Evolutionary conservation across 2,329 filamentous ascomycete genomes (phyloP), one percentile per base, ranked within the genome.

Genomic region (Xylaria sp.): DNA sequence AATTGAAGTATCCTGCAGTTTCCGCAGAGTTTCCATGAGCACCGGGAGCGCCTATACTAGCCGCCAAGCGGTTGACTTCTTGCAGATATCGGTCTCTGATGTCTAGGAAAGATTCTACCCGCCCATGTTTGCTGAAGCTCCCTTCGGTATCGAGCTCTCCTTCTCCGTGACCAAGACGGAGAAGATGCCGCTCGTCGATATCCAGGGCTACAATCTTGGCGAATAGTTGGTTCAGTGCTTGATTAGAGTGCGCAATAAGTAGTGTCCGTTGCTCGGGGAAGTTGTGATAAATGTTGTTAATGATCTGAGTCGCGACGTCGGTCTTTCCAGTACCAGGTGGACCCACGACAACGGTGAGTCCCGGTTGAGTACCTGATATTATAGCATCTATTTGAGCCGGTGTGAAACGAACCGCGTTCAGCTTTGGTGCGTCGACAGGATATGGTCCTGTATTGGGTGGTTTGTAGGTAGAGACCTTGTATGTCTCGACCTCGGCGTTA

Each of bases 241-340:
- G 95, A 69, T 99, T 99, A 73, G 93, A 97, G 72, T 99, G 94
- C 4, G 94, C 94, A 60, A 99, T 86, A 39, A 99, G 84, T 17
- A 99, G 77, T 0, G 94, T 99, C 64, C 91, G 89, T 72, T 99
- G 92, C 60, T 88, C 81, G 7, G 94, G 92, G 70, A 97, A 99
- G 74, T 97, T 96, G 77, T 97, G 93, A 69, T 99, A 99, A 64
- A 99, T 89, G 71, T 97, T 97, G 77, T 91, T 97, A 75, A 99
- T 99, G 70, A 97, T 95, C 72, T 99, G 94, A 4, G 93, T 97
- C 44, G 92, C 92, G 48, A 99, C 94, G 73, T 99, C 94, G n/a
- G 94, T 99, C 78, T 99, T 99, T 59, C 95, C 94, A 6, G 94
- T 99, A 50, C 94, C 94, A 7, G 94, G 94, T 49, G 94, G 94